Conservation (phyloP, 257 asterid species). For the Solanum chmielewskii region DNA sequence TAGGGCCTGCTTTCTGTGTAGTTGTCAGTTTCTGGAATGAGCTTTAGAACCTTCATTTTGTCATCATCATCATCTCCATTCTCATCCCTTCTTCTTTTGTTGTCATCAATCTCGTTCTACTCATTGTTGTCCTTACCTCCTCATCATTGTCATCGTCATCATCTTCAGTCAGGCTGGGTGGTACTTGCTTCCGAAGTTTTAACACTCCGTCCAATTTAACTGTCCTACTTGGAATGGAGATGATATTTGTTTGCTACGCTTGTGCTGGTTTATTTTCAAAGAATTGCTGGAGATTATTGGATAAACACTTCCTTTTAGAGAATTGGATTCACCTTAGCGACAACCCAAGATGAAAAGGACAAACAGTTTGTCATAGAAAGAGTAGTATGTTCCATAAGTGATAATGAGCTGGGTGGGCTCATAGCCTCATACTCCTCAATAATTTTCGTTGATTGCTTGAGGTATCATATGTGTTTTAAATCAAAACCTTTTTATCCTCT, state of each 20-base stretch:
- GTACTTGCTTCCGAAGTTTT: background rate
- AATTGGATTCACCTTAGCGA: background rate
- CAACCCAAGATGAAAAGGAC: background rate
- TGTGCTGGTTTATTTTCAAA: background rate
- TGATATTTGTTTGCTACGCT: background rate
- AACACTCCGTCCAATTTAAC: background rate
- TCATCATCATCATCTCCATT: background rate
- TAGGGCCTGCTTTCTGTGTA: background rate
- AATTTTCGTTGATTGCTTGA: background rate
- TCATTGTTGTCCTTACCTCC: background rate
- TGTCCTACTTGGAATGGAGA: background rate
- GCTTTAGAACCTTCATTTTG: background rate
- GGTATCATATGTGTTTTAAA: background rate
- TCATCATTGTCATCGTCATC: background rate
- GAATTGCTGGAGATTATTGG: background rate
- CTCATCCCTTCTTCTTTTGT: background rate
- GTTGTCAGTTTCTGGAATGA: background rate
- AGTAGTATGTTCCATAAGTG: background rate
- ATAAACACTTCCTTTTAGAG: background rate
- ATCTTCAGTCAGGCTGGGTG: background rate
- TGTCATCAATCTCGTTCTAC: background rate
- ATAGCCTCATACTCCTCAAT: background rate
- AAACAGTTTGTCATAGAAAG: background rate
- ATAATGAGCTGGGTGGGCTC: background rate
- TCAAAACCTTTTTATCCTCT: background rate